Evolutionary conservation across 345 rosid species (phyloP).

Genomic region (Gossypium raimondii): DNA sequence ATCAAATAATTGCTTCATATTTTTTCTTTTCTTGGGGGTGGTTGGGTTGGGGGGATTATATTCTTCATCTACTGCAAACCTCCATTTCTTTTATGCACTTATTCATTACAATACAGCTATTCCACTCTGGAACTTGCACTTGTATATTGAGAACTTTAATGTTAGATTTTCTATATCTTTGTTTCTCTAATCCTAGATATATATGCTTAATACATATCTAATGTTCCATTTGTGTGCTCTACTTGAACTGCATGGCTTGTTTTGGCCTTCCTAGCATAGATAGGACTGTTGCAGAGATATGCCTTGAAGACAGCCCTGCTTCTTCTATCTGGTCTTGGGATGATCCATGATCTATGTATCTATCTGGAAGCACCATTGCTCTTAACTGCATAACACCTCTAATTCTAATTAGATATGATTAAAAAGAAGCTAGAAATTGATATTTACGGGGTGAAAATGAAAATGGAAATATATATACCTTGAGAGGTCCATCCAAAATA

Average conservation of each 20-base stretch:
- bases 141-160: too few species aligned
- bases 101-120: background rate
- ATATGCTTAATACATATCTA: background rate
- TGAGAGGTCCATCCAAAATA: slow-evolving; percentile 69
- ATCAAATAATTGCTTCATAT: too few species aligned
- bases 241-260: slow-evolving; percentile 49
- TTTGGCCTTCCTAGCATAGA: slow-evolving; percentile 54
- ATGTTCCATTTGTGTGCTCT: slow-evolving; percentile 6
- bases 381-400: slow-evolving; percentile 41
- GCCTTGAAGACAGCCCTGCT: slow-evolving; percentile 59
- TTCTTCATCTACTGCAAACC: background rate
- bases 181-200: too few species aligned
- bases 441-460: background rate
- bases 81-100: too few species aligned
- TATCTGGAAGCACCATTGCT: slow-evolving; percentile 69
- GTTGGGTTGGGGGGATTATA: too few species aligned
- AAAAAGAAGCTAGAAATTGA: slow-evolving; percentile 6
- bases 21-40: too few species aligned
- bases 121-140: too few species aligned
- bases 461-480: slow-evolving; percentile 31
- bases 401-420: slow-evolving; percentile 7
- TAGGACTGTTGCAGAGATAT: slow-evolving; percentile 54
- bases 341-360: slow-evolving; percentile 68
- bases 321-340: slow-evolving; percentile 54
- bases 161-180: too few species aligned